phyloP scores from a whole-genome alignment of 2,329 filamentous ascomycete genomes.

The Calonectria hawksworthii region DNA sequence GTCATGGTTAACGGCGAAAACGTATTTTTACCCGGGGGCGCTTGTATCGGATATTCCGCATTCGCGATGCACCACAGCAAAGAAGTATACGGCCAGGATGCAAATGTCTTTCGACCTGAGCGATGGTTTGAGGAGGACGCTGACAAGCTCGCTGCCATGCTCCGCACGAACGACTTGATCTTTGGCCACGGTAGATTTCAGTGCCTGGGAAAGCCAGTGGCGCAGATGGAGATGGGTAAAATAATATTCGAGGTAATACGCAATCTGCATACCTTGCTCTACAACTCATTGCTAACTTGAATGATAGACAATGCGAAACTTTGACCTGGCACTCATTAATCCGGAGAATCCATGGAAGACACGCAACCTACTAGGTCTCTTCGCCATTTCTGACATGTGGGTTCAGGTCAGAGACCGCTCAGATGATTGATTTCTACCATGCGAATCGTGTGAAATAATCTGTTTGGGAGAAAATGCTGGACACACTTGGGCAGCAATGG shows the following conservation, averaged over 20 bases:
- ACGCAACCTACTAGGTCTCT: slow-evolving; percentile 45
- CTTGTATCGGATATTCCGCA: slow-evolving; percentile 48
- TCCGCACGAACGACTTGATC: slow-evolving; percentile 51
- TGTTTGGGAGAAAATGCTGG: not conserved
- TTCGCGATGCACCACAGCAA: slow-evolving; percentile 50
- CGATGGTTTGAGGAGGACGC: slow-evolving; percentile 54
- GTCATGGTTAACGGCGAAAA: slow-evolving; percentile 56
- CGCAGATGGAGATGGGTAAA: slow-evolving; percentile 54
- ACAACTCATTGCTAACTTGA: slow-evolving; percentile 10
- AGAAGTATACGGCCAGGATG: slow-evolving; percentile 52
- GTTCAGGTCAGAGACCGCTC: slow-evolving; percentile 45
- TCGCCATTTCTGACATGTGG: slow-evolving; percentile 51
- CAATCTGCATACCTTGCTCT: not conserved
- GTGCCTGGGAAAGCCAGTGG: slow-evolving; percentile 55
- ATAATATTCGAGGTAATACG: slow-evolving; percentile 57
- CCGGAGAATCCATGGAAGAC: slow-evolving; percentile 46
- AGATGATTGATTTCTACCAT: not conserved
- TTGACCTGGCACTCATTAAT: slow-evolving; percentile 46
- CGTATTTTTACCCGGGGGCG: slow-evolving; percentile 49
- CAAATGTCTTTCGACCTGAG: slow-evolving; percentile 51
- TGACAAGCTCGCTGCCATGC: slow-evolving; percentile 49
- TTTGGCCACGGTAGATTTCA: slow-evolving; percentile 56
- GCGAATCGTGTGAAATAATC: not conserved
- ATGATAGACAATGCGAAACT: slow-evolving; percentile 43
- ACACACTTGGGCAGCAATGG: not conserved